These are phyloP conservation scores for Thelonectria rubi DNA, from an alignment of 2,329 filamentous ascomycete species.

Conservation along the genomic window DNA sequence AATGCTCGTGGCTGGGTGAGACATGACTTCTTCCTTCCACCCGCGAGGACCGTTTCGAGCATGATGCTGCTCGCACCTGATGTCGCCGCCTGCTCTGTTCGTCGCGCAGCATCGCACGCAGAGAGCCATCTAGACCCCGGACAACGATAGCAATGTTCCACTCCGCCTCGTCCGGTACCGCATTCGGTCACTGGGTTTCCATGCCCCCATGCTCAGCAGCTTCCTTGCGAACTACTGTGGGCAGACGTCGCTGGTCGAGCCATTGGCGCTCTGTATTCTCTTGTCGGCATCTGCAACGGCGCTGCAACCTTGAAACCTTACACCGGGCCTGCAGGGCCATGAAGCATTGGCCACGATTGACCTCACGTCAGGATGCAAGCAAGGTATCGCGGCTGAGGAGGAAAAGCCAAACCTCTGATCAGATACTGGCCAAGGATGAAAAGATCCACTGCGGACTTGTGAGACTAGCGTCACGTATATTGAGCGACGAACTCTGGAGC, in stretches of 20 bases:
- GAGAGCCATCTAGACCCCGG: constrained; percentile 36
- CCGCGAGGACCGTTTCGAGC: constrained; percentile 17
- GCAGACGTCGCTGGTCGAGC: constrained; percentile 29
- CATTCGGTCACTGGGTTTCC: constrained; percentile 33
- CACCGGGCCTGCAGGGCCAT: constrained; percentile 23
- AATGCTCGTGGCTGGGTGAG: constrained; percentile 14
- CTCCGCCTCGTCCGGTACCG: constrained; percentile 24
- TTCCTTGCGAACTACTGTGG: constrained; percentile 34
- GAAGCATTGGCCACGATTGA: constrained; percentile 33
- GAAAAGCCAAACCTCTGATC: constrained; percentile 22
- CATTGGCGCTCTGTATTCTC: constrained; percentile 10
- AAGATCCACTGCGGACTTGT: constrained; percentile 21
- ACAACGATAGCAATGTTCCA: constrained; percentile 33
- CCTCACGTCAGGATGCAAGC: constrained; percentile 23
- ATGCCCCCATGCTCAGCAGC: constrained; percentile 20
- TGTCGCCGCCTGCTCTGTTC: constrained; percentile 16
- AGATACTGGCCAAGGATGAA: constrained; percentile 23
- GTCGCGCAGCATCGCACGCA: neutral
- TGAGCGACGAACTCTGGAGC: constrained; percentile 16
- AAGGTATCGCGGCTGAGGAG: constrained; percentile 13
- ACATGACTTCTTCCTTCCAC: constrained; percentile 1
- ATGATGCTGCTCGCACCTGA: constrained; percentile 12
- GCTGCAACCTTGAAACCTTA: constrained; percentile 10
- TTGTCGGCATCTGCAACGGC: constrained; percentile 1
- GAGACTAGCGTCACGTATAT: constrained; percentile 25